These are phyloP conservation scores for Globisporangium splendens DNA, from an alignment of 352 stramenopile species.

Conservation along the genomic window DNA sequence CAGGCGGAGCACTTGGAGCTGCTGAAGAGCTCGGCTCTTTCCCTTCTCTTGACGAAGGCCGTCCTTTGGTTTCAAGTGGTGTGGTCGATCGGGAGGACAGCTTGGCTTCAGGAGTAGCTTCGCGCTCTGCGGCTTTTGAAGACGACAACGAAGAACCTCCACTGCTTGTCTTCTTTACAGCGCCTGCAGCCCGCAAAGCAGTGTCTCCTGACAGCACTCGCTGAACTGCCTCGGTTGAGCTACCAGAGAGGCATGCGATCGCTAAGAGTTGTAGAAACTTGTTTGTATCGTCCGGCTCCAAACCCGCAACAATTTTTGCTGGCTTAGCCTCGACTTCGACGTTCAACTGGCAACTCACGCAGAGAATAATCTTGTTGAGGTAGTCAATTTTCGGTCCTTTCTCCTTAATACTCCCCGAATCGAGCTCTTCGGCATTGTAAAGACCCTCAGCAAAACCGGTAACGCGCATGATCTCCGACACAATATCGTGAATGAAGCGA, in stretches of 20 bases:
- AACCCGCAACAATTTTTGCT: slow-evolving; percentile 87
- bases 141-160: neutral
- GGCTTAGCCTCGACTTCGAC: slow-evolving; percentile 85
- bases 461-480: slow-evolving; percentile 72
- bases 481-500: slow-evolving; percentile 85
- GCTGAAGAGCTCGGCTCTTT: slow-evolving; percentile 23
- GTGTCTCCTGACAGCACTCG: slow-evolving; percentile 65
- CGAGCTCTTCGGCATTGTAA: slow-evolving; percentile 83
- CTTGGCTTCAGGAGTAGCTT: slow-evolving; percentile 50
- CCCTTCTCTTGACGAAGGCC: slow-evolving; percentile 27
- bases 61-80: slow-evolving; percentile 51
- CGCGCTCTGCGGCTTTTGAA: slow-evolving; percentile 28
- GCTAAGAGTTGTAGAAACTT: slow-evolving; percentile 90
- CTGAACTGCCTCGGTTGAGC: slow-evolving; percentile 63
- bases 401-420: slow-evolving; percentile 90
- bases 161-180: slow-evolving; percentile 29
- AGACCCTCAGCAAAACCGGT: slow-evolving; percentile 86
- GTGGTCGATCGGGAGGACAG: slow-evolving; percentile 53
- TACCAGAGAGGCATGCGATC: slow-evolving; percentile 67
- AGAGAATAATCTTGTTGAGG: slow-evolving; percentile 87
- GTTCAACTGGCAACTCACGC: slow-evolving; percentile 87
- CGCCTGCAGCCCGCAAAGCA: slow-evolving; percentile 27
- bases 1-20: slow-evolving; percentile 15
- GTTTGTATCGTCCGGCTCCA: slow-evolving; percentile 93
- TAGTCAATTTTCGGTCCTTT: slow-evolving; percentile 93